Evolutionary conservation across 257 asterid genomes (phyloP).

Genomic region (Solanum phureja): DNA sequence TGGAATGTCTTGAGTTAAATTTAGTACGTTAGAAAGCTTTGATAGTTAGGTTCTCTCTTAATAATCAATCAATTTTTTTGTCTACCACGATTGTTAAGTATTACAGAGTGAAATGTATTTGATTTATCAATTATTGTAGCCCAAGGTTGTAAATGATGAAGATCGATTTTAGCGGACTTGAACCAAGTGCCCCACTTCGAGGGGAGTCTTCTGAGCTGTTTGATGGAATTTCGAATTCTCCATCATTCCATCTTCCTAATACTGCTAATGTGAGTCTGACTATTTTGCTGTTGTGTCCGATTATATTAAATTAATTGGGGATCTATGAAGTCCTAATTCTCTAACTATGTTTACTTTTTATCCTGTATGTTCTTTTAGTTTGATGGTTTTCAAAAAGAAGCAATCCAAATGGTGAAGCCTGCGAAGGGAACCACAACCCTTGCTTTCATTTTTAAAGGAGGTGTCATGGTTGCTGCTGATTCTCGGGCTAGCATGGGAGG

Average conservation of each 20-base stretch:
- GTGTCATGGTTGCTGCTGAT: constrained; percentile 91
- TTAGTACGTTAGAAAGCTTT: not conserved
- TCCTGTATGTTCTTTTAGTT: constrained; percentile 28
- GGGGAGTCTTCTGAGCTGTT: constrained; percentile 29
- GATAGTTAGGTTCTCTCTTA: not conserved
- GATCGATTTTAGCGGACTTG: constrained; percentile 71
- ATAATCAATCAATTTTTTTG: not conserved
- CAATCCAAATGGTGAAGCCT: constrained; percentile 95
- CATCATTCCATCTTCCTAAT: constrained; percentile 55
- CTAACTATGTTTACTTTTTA: not conserved
- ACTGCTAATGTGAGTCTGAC: constrained; percentile 45
- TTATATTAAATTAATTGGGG: not conserved
- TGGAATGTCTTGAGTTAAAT: not conserved
- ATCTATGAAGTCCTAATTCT: not conserved
- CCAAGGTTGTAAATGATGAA: constrained; percentile 40
- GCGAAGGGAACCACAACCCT: constrained; percentile 93
- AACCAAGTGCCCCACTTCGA: constrained; percentile 39
- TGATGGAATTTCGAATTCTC: constrained; percentile 34
- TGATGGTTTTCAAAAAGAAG: constrained; percentile 85
- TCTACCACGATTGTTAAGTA: not conserved
- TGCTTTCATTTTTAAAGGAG: constrained; percentile 81
- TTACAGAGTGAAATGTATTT: not conserved
- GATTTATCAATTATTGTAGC: constrained; percentile 1
- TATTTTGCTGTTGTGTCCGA: not conserved
- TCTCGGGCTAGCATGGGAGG: constrained; percentile 99